Percentiles rank a stretch among this genome's conserved stretches.
phyloP scores from a whole-genome alignment of 805 yeast species.

The Ogataea neopini region DNA sequence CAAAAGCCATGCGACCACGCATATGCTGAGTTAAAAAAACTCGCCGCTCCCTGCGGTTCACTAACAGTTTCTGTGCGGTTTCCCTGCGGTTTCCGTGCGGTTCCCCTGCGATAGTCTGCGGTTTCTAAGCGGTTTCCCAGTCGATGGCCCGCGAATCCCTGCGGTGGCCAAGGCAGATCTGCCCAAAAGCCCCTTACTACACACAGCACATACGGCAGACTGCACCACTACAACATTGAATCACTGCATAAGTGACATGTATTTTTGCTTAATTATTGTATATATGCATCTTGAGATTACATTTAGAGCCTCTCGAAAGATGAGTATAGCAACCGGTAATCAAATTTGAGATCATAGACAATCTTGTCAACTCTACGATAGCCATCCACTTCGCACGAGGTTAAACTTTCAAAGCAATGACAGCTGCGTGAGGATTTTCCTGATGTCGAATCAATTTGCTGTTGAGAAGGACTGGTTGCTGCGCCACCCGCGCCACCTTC shows the following conservation, averaged over 20 bases:
- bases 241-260: not conserved
- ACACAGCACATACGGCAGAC: not conserved
- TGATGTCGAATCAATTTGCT: not conserved
- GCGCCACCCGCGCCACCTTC: conserved; percentile 18
- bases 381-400: conserved; percentile 39
- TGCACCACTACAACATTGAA: not conserved
- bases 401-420: conserved; percentile 32
- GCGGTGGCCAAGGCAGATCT: not conserved
- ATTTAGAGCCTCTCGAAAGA: conserved; percentile 49
- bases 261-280: not conserved
- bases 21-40: not conserved
- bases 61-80: too few relatives aligned
- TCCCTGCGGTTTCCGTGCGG: too few relatives aligned
- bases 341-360: conserved; percentile 67
- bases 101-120: too few relatives aligned
- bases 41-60: too few relatives aligned
- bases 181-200: not conserved
- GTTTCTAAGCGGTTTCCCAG: too few relatives aligned
- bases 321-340: conserved; percentile 70
- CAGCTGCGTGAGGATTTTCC: not conserved
- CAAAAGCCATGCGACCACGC: not conserved
- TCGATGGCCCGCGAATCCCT: not conserved
- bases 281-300: not conserved
- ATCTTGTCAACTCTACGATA: conserved; percentile 68
- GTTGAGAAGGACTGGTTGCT: not conserved